Percentiles rank a stretch among this genome's conserved stretches.
Evolutionary conservation across 1,139 yeast species (phyloP).

Genomic region (Debaryomyces subglobosus): DNA sequence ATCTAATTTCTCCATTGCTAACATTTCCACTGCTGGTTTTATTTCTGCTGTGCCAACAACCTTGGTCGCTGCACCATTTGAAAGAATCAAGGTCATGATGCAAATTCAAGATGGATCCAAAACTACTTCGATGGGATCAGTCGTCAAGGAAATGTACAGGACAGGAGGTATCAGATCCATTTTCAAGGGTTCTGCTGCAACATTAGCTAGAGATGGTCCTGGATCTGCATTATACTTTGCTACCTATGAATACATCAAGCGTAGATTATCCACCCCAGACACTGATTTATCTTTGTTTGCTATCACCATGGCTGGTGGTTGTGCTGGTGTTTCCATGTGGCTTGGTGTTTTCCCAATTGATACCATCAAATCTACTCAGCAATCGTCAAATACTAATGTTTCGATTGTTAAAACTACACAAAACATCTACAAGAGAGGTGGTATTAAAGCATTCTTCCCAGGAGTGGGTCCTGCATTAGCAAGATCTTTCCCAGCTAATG

Average conservation of each 20-base stretch:
- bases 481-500: constrained; percentile 96
- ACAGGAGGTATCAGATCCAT: constrained; percentile 86
- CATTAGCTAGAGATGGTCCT: constrained; percentile 96
- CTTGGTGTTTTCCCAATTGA: constrained; percentile 93
- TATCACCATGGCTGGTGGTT: constrained; percentile 88
- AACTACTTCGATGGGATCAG: constrained; percentile 56
- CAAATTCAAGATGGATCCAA: constrained; percentile 67
- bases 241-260: constrained; percentile 83
- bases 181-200: constrained; percentile 89
- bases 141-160: constrained; percentile 68
- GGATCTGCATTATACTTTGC: constrained; percentile 98
- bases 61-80: constrained; percentile 94
- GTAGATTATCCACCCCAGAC: constrained; percentile 57
- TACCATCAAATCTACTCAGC: constrained; percentile 87
- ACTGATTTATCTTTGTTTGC: constrained; percentile 68
- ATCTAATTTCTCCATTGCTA: constrained; percentile 58
- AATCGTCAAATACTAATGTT: constrained; percentile 60
- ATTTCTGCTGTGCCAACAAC: constrained; percentile 94
- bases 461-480: constrained; percentile 95
- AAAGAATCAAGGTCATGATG: constrained; percentile 90
- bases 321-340: constrained; percentile 98
- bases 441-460: constrained; percentile 92
- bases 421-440: constrained; percentile 68
- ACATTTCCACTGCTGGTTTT: constrained; percentile 93
- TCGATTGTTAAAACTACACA: constrained; percentile 70